A percentile compares a stretch with the other conserved stretches of the same genome.
Conservation (phyloP, 2,329 filamentous ascomycete species). For the Huntiella savannae region DNA sequence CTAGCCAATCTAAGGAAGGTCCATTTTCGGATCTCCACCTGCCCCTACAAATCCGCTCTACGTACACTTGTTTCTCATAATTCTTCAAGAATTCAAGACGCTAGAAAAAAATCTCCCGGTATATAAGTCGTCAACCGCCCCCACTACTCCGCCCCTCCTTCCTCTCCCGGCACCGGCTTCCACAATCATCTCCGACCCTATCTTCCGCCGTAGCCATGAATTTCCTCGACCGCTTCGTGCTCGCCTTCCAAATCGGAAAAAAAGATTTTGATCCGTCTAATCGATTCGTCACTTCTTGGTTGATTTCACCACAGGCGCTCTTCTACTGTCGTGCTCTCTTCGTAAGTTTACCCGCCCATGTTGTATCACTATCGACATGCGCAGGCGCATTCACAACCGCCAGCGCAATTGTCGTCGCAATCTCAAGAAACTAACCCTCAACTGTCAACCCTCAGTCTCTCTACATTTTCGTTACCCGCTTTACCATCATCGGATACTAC, state of each 20-base stretch:
- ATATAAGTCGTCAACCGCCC: too few relatives aligned
- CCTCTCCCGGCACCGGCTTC: too few relatives aligned
- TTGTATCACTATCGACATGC: background rate
- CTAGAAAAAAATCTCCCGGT: too few relatives aligned
- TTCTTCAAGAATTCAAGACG: too few relatives aligned
- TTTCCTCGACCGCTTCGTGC: background rate
- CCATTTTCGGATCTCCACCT: too few relatives aligned
- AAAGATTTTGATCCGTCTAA: constrained; percentile 35
- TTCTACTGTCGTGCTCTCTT: constrained; percentile 36
- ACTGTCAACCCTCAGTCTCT: constrained; percentile 24
- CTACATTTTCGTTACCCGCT: constrained; percentile 50
- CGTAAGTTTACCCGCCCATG: constrained; percentile 20
- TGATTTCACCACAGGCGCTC: constrained; percentile 47
- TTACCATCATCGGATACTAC: constrained; percentile 50
- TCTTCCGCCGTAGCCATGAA: background rate
- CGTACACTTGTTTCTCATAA: too few relatives aligned
- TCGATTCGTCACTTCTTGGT: constrained; percentile 65
- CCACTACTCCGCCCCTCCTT: too few relatives aligned
- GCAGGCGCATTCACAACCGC: background rate
- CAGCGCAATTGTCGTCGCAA: background rate
- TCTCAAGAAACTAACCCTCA: background rate
- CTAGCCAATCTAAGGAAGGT: too few relatives aligned
- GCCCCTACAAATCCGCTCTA: too few relatives aligned
- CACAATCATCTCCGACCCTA: too few relatives aligned
- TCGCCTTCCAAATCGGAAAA: constrained; percentile 22